Base-by-base conservation (phyloP, 129 eudicot genomes). In the Flaveria bidentis region DNA sequence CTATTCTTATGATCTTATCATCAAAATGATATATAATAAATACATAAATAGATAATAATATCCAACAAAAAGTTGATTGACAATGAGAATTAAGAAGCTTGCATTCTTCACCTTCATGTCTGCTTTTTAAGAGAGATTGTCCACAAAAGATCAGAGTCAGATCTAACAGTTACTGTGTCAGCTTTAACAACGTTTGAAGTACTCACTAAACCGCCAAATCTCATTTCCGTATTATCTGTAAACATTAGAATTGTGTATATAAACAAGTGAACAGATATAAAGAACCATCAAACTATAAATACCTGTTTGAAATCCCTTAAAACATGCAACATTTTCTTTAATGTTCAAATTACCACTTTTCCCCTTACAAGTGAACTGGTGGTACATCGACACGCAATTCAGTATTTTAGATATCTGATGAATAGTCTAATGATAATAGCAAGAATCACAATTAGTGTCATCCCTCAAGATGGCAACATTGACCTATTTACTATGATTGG, bases 141-240 rank as follows among this genome's bases (percentile, higher is more conserved):
- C 99, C 99, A 94, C 39, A 94, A 81, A 44, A 94, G 90, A 82
- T 94, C 89, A 36, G 97, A 81, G 82, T 87, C 85, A n/a, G 97
- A 87, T 65, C 73, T 83, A 72, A 94, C 96, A 0, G 90, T 91
- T 20, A 91, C 81, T 5, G 18, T 76, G 45, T 89, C 89, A 46
- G 39, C 92, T 75, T 33, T 80, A 26, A 83, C 99, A 17, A 89
- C 69, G 66, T 94, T 94, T 46, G 99, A 94, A 13, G 99, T 94
- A 33, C 99, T 94, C 77, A 94, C 81, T 76, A 91, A 77, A 15
- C 93, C 97, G 49, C 99, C 99, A 68, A 94, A 94, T 81, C 83
- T 86, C 99, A 91, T 89, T 76, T 86, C 94, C 2, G 92, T 83
- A 67, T 89, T 72, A 82, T 73, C 99, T 94, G 93, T 53, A 80